Percentiles rank a stretch among this genome's conserved stretches.
Conservation (phyloP, 768 basidiomycete species). For the Collybia nuda region DNA sequence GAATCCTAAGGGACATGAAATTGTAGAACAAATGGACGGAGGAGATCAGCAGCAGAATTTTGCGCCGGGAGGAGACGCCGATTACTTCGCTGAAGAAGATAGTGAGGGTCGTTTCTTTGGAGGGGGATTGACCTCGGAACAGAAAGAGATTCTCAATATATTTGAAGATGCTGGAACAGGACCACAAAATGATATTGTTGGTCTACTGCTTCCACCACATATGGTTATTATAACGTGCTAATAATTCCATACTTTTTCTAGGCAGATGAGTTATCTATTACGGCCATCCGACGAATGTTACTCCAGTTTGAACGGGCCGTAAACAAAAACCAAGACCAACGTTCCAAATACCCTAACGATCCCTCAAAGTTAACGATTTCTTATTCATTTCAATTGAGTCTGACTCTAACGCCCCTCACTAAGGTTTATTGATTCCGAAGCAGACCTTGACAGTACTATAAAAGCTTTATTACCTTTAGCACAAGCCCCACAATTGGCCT, state of each 20-base stretch:
- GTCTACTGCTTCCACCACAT: too few relatives aligned
- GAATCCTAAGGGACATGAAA: constrained; percentile 25
- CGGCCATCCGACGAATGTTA: constrained; percentile 70
- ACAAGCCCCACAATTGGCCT: constrained; percentile 79
- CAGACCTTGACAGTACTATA: constrained; percentile 85
- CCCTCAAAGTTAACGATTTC: constrained; percentile 69
- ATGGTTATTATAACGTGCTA: constrained; percentile 8
- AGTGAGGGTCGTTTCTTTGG: constrained; percentile 93
- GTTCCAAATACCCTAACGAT: constrained; percentile 93
- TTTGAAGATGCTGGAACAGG: constrained; percentile 78
- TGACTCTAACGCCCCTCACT: too few relatives aligned
- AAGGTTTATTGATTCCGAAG: constrained; percentile 99
- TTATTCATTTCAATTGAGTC: too few relatives aligned
- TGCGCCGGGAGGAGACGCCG: constrained; percentile 85
- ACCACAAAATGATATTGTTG: constrained; percentile 54
- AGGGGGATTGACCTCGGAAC: constrained; percentile 87
- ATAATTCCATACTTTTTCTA: constrained; percentile 26
- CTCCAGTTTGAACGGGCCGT: constrained; percentile 84
- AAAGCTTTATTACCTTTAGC: constrained; percentile 88
- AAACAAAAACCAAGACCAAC: constrained; percentile 93
- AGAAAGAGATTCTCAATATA: constrained; percentile 94
- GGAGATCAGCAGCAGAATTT: constrained; percentile 50
- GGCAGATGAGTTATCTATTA: constrained; percentile 68
- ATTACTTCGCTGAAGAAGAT: constrained; percentile 90
- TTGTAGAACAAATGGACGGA: constrained; percentile 65